Evolutionary conservation across 2,329 filamentous ascomycete species (phyloP).

Genomic region (Apiospora hydei): DNA sequence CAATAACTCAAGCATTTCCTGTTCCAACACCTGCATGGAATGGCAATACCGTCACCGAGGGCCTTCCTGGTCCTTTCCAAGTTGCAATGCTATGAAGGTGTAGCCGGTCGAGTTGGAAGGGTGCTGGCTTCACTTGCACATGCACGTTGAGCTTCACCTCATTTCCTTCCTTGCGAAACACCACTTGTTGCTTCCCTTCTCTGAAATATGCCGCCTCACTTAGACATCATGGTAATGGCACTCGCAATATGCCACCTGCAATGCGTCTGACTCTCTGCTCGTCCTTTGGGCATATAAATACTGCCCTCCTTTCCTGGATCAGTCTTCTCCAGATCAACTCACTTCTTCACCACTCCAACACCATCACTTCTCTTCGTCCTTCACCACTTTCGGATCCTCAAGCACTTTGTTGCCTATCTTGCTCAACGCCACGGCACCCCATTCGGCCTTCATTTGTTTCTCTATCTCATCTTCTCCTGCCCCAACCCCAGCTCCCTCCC

Average conservation of each 20-base stretch:
- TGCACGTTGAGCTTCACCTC: neutral
- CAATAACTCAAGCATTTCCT: neutral
- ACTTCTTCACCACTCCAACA: neutral
- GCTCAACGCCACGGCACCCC: no score
- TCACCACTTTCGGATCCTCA: neutral
- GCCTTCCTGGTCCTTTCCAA: neutral
- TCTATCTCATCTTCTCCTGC: no score
- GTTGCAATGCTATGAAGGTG: neutral
- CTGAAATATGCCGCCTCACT: neutral
- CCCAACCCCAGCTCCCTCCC: no score
- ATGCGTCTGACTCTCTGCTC: neutral
- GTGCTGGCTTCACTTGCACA: neutral
- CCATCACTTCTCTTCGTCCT: neutral
- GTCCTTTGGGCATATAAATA: neutral
- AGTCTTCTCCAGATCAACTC: neutral
- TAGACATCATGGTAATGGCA: neutral
- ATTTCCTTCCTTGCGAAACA: neutral
- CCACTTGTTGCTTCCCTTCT: neutral
- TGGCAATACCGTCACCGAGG: neutral
- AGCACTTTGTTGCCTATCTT: neutral
- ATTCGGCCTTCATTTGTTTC: no score
- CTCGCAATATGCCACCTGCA: neutral
- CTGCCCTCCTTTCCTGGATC: neutral
- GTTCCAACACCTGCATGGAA: neutral
- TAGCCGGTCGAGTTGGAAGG: neutral